phyloP scores from a whole-genome alignment of 352 stramenopile genomes.

The Pythium chondricola region DNA sequence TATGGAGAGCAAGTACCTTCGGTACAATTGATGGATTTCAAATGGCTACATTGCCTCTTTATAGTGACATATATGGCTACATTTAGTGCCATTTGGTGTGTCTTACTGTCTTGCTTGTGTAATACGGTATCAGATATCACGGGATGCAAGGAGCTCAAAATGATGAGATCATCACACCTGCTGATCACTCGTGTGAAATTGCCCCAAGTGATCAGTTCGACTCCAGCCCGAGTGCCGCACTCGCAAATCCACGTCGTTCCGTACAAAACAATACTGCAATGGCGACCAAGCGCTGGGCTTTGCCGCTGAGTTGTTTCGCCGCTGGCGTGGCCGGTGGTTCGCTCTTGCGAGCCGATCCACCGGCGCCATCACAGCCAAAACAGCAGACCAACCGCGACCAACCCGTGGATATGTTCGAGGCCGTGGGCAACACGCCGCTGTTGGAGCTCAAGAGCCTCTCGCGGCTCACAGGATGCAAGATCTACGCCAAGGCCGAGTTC shows the following conservation, averaged over 20 bases:
- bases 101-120: no score
- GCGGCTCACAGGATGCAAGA: constrained; percentile 61
- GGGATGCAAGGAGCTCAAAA: no score
- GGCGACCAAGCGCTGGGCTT: constrained; percentile 12
- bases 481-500: constrained; percentile 79
- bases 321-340: constrained; percentile 18
- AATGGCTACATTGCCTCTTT: background rate
- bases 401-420: constrained; percentile 52
- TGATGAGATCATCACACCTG: no score
- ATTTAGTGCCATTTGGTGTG: background rate
- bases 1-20: constrained; percentile 23
- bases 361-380: background rate
- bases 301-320: constrained; percentile 21
- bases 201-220: background rate
- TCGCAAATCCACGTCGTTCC: background rate
- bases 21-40: background rate
- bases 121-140: no score
- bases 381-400: constrained; percentile 18
- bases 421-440: constrained; percentile 72
- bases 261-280: background rate
- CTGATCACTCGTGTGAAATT: no score
- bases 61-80: background rate
- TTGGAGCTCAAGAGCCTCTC: constrained; percentile 64
- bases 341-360: constrained; percentile 2
- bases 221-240: no score